These are phyloP conservation scores for Panicum hallii DNA, from an alignment of 202 grass and related monocot species.

Conservation along the genomic window DNA sequence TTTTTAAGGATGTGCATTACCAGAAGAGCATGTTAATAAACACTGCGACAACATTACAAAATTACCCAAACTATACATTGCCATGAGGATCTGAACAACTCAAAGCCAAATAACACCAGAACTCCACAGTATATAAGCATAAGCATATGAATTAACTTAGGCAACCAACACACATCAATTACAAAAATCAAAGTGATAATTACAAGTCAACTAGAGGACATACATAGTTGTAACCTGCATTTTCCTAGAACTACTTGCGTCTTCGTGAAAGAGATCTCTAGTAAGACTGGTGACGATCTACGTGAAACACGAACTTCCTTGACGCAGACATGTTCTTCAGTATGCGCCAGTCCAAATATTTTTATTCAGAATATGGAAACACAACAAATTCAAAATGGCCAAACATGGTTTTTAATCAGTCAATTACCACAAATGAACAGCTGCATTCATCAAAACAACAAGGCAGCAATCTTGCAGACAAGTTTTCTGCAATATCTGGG, in stretches of 20 bases:
- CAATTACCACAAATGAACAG: slow-evolving; percentile 7
- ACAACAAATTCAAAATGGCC: slow-evolving; percentile 17
- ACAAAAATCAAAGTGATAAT: not conserved
- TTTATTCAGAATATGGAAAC: not conserved
- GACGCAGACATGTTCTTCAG: not conserved
- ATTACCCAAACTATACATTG: not conserved
- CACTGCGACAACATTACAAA: not conserved
- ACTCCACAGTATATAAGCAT: slow-evolving; percentile 18
- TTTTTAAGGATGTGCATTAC: not conserved
- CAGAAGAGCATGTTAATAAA: slow-evolving; percentile 7
- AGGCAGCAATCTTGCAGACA: not conserved
- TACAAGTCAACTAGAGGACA: not conserved
- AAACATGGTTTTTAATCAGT: slow-evolving; percentile 8
- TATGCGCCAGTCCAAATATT: not conserved
- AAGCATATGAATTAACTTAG: slow-evolving; percentile 5
- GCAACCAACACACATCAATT: slow-evolving; percentile 3
- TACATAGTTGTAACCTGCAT: slow-evolving; percentile 3
- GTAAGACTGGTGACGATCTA: not conserved
- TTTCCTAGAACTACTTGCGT: not conserved
- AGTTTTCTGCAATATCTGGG: not conserved
- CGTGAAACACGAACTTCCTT: not conserved
- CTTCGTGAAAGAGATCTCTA: slow-evolving; percentile 7
- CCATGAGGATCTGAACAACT: not conserved
- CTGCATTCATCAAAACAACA: not conserved
- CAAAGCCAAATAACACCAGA: slow-evolving; percentile 11